Percentiles rank a stretch among this genome's conserved stretches.
Conservation (phyloP, 2,329 filamentous ascomycete species). For the Botrytis galanthina region DNA sequence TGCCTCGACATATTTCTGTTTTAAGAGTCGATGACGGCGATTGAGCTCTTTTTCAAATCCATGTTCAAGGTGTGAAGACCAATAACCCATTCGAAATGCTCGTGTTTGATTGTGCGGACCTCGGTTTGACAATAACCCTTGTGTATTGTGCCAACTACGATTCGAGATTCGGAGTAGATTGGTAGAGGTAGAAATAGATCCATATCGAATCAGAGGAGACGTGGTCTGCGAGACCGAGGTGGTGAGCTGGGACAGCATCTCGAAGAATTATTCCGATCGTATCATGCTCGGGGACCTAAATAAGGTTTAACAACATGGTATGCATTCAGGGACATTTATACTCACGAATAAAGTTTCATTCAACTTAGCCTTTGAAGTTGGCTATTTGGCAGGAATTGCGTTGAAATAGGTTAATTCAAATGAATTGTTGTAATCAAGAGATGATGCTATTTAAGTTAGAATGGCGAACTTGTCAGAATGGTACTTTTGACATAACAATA, state of each 20-base stretch:
- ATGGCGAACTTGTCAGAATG: background rate
- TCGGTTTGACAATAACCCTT: conserved; percentile 29
- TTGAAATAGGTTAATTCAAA: too few relatives aligned
- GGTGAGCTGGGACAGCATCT: conserved; percentile 34
- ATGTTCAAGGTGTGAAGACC: conserved; percentile 46
- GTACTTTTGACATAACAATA: background rate
- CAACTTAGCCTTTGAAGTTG: background rate
- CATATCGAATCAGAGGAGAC: conserved; percentile 18
- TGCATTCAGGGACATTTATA: background rate
- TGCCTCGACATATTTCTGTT: conserved; percentile 48
- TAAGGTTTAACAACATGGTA: background rate
- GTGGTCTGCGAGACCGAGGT: conserved; percentile 26
- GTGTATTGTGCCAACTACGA: conserved; percentile 36
- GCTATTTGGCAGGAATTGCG: background rate
- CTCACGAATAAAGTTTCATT: background rate
- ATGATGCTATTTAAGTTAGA: conserved; percentile 4
- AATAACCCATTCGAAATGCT: conserved; percentile 48
- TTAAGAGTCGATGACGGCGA: conserved; percentile 45
- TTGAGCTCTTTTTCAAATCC: conserved; percentile 45
- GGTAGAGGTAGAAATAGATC: conserved; percentile 21
- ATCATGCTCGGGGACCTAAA: conserved; percentile 26
- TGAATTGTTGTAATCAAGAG: background rate
- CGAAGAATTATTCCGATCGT: conserved; percentile 23
- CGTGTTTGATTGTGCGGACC: conserved; percentile 38
- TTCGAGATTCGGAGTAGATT: conserved; percentile 24